Evolutionary conservation across 352 stramenopile species (phyloP).

Genomic region (Globisporangium nodosum): DNA sequence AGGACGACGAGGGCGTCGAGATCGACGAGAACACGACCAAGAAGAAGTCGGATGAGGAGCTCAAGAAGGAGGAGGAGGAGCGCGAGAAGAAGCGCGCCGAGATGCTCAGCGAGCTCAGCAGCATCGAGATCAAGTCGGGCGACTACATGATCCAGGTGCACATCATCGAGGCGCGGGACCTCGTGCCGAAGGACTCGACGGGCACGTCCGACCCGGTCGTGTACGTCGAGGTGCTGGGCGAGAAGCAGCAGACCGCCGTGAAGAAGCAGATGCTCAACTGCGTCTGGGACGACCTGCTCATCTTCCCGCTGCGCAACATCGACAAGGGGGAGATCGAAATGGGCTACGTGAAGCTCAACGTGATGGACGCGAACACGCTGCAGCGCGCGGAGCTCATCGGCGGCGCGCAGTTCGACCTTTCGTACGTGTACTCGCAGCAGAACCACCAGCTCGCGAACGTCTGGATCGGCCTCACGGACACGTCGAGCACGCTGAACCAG

Average conservation of each 20-base stretch:
- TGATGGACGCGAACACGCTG: slow-evolving; percentile 86
- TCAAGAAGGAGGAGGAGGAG: slow-evolving; percentile 68
- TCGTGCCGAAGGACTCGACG: slow-evolving; percentile 84
- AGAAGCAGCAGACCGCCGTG: slow-evolving; percentile 78
- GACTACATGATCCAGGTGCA: slow-evolving; percentile 89
- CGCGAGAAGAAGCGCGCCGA: slow-evolving; percentile 69
- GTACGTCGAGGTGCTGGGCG: slow-evolving; percentile 82
- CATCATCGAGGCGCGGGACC: slow-evolving; percentile 85
- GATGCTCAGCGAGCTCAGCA: slow-evolving; percentile 67
- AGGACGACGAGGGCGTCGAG: slow-evolving; percentile 40
- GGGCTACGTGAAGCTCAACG: slow-evolving; percentile 69
- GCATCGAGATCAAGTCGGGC: slow-evolving; percentile 81
- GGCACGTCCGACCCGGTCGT: slow-evolving; percentile 90
- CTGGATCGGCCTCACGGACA: slow-evolving; percentile 89
- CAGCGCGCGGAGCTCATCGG: slow-evolving; percentile 88
- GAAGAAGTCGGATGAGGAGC: slow-evolving; percentile 60
- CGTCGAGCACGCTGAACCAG: slow-evolving; percentile 68
- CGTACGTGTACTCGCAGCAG: slow-evolving; percentile 80
- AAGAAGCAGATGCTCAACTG: slow-evolving; percentile 86
- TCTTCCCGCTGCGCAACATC: slow-evolving; percentile 70
- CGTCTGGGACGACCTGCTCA: slow-evolving; percentile 82
- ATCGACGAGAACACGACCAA: slow-evolving; percentile 35
- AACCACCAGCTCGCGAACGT: slow-evolving; percentile 89
- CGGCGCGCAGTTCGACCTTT: slow-evolving; percentile 79
- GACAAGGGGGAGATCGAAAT: slow-evolving; percentile 84